A percentile compares a stretch with the other conserved stretches of the same genome.
Evolutionary conservation across 805 yeast species (phyloP).

Genomic region (Blastobotrys mokoenaii): DNA sequence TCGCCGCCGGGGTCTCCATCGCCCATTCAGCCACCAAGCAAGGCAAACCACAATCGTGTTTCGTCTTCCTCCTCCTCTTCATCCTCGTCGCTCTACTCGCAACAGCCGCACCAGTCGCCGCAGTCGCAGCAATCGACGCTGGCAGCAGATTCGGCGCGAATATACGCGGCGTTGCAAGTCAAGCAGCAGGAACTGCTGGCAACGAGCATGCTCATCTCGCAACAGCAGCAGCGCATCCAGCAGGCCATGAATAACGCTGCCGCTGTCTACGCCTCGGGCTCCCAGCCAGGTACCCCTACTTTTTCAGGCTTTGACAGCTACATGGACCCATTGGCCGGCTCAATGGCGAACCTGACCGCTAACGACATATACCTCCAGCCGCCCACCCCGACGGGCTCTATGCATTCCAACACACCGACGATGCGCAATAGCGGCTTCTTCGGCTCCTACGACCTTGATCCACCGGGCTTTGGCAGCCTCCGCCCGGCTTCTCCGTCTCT

Average conservation of each 20-base stretch:
- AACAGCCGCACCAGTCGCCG: constrained; percentile 9
- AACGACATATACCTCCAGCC: constrained; percentile 1
- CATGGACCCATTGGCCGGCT: constrained; percentile 10
- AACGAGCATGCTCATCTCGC: constrained; percentile 25
- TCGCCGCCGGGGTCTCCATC: constrained; percentile 4
- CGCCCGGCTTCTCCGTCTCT: constrained; percentile 19
- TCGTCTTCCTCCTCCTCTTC: too few species aligned
- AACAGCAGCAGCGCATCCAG: constrained; percentile 29
- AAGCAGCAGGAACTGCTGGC: constrained; percentile 28
- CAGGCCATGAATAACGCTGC: constrained; percentile 20
- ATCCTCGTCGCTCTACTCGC: too few species aligned
- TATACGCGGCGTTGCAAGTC: constrained; percentile 27
- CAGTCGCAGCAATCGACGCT: constrained; percentile 8
- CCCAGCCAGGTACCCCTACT: constrained; percentile 4
- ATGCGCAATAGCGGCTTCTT: too few species aligned
- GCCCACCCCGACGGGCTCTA: background rate
- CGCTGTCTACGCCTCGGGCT: background rate
- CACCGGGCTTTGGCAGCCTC: background rate
- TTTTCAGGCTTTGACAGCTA: background rate
- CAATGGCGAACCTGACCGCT: constrained; percentile 16
- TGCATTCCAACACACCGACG: background rate
- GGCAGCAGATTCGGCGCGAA: constrained; percentile 1
- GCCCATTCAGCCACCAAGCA: constrained; percentile 2
- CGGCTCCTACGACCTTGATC: too few species aligned
- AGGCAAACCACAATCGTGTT: too few species aligned